These are phyloP conservation scores for Debaryomyces hansenii DNA, from an alignment of 805 yeast species.

Conservation along the genomic window DNA sequence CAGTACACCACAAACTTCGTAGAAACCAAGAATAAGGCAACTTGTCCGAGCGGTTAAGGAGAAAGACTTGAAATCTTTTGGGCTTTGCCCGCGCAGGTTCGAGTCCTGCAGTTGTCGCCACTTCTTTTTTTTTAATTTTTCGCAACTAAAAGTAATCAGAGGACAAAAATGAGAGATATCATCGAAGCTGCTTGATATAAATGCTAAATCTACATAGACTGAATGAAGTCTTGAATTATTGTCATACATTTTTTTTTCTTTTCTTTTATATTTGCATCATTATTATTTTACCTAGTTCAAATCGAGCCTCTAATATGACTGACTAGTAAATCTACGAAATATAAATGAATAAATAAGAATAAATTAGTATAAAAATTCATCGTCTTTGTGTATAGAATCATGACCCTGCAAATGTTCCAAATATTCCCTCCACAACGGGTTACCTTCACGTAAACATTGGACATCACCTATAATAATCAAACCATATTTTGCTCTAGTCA, in stretches of 20 bases:
- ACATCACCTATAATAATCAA: conserved; percentile 47
- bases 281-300: too few relatives aligned
- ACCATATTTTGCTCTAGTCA: conserved; percentile 86
- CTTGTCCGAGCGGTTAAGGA: conserved; percentile 47
- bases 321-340: not conserved
- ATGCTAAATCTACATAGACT: too few relatives aligned
- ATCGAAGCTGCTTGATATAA: too few relatives aligned
- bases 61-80: conserved; percentile 45
- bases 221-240: too few relatives aligned
- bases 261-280: too few relatives aligned
- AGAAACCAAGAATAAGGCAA: conserved; percentile 15
- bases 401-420: conserved; percentile 39
- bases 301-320: too few relatives aligned
- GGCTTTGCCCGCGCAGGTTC: conserved; percentile 48
- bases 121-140: conserved; percentile 15
- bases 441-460: conserved; percentile 47
- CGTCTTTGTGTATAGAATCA: conserved; percentile 23
- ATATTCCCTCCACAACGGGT: conserved; percentile 51
- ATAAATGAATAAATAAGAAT: not conserved
- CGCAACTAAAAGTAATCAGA: not conserved
- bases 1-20: too few relatives aligned
- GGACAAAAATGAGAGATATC: too few relatives aligned
- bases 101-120: conserved; percentile 46
- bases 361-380: conserved; percentile 9
- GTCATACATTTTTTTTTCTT: too few relatives aligned